phyloP scores from a whole-genome alignment of 768 basidiomycete species.

The Kwoniella shandongensis region DNA sequence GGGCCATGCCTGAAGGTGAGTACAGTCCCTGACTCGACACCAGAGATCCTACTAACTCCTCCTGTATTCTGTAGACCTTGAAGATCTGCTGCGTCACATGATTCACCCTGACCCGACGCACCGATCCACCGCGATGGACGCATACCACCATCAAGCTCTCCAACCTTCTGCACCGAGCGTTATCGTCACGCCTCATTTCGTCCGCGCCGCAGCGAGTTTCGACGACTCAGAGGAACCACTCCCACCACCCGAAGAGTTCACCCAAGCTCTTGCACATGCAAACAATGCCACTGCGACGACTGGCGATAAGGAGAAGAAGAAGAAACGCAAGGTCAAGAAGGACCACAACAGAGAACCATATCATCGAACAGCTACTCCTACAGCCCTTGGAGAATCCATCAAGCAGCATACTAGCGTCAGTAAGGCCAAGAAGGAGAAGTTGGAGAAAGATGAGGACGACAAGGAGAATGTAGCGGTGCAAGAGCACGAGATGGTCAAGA shows the following conservation, averaged over 20 bases:
- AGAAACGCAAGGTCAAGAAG: slow-evolving; percentile 26
- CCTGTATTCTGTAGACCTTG: slow-evolving; percentile 31
- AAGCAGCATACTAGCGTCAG: slow-evolving; percentile 39
- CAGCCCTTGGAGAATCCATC: slow-evolving; percentile 40
- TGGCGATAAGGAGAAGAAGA: slow-evolving; percentile 24
- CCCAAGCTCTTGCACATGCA: slow-evolving; percentile 13
- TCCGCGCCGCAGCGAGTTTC: slow-evolving; percentile 43
- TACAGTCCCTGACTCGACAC: slow-evolving; percentile 3
- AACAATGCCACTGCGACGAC: not conserved
- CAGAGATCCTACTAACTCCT: not conserved
- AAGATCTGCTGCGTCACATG: slow-evolving; percentile 43
- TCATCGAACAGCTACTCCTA: slow-evolving; percentile 22
- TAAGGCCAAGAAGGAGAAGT: not conserved
- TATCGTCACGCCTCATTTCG: slow-evolving; percentile 51
- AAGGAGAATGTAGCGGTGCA: slow-evolving; percentile 14
- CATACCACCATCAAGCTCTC: slow-evolving; percentile 47
- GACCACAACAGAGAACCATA: slow-evolving; percentile 1
- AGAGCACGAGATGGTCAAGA: slow-evolving; percentile 7
- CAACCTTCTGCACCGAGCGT: slow-evolving; percentile 30
- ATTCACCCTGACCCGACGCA: slow-evolving; percentile 39
- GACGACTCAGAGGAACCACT: slow-evolving; percentile 24
- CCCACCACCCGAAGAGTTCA: slow-evolving; percentile 9
- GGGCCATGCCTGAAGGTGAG: slow-evolving; percentile 65
- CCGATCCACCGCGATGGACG: slow-evolving; percentile 44
- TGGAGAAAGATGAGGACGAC: not conserved